Percentiles rank a stretch among this genome's conserved stretches.
These are phyloP conservation scores for Cladosporium sp. DNA, from an alignment of 2,329 filamentous ascomycete genomes.

Conservation along the genomic window DNA sequence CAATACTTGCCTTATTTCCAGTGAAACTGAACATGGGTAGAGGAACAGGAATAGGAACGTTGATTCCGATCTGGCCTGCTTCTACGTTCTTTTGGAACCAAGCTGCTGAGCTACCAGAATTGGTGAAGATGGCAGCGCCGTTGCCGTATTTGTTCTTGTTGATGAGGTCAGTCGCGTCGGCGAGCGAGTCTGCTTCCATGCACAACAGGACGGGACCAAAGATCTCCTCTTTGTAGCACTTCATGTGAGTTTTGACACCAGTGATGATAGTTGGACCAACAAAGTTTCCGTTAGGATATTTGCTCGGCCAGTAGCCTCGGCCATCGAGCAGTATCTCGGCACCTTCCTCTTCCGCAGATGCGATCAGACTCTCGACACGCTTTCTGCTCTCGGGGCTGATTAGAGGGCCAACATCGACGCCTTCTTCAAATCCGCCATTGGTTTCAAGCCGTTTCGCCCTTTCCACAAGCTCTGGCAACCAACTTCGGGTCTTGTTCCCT, in stretches of 20 bases:
- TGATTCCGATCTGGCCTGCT: constrained; percentile 82
- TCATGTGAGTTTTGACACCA: constrained; percentile 77
- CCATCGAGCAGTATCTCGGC: constrained; percentile 79
- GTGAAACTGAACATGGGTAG: constrained; percentile 47
- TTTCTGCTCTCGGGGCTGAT: constrained; percentile 77
- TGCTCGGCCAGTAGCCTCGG: constrained; percentile 68
- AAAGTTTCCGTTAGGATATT: constrained; percentile 83
- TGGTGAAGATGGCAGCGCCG: constrained; percentile 83
- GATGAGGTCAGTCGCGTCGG: constrained; percentile 78
- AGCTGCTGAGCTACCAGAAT: constrained; percentile 72
- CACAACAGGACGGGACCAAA: constrained; percentile 83
- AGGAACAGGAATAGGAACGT: constrained; percentile 71
- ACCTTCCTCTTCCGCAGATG: constrained; percentile 74
- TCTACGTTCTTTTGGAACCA: constrained; percentile 78
- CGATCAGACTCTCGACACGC: constrained; percentile 74
- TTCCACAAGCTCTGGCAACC: constrained; percentile 70
- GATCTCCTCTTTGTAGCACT: constrained; percentile 82
- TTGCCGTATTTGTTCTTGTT: constrained; percentile 87
- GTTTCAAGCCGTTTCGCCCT: constrained; percentile 63
- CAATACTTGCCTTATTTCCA: constrained; percentile 82
- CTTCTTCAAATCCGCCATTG: constrained; percentile 78
- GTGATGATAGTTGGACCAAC: constrained; percentile 78
- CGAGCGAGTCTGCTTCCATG: constrained; percentile 73
- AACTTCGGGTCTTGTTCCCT: constrained; percentile 74
- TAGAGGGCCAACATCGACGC: constrained; percentile 77